Percentiles rank a stretch among this genome's conserved stretches.
Evolutionary conservation across 805 yeast genomes (phyloP).

Genomic region (Nakazawaea anatomiae): DNA sequence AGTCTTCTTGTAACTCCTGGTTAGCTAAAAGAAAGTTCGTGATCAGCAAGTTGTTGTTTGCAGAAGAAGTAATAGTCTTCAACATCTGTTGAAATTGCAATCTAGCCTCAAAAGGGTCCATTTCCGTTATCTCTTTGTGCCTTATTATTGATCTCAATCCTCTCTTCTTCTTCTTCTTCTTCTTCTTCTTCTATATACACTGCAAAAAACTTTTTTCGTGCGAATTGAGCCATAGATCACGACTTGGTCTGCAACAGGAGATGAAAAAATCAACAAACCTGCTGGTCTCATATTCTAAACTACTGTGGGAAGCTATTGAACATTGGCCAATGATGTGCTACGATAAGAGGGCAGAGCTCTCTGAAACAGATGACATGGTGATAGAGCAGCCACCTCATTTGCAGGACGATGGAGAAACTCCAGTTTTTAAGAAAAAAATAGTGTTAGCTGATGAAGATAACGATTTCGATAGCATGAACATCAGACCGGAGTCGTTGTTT

Average conservation of each 20-base stretch:
- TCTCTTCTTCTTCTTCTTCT: not conserved
- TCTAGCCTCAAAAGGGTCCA: slow-evolving; percentile 90
- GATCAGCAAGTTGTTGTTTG: slow-evolving; percentile 41
- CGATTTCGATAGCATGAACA: slow-evolving; percentile 17
- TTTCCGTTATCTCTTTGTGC: slow-evolving; percentile 18
- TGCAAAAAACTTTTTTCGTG: no score
- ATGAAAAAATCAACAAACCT: not conserved
- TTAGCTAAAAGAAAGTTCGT: slow-evolving; percentile 53
- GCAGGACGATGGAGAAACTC: slow-evolving; percentile 5
- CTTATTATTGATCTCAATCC: not conserved
- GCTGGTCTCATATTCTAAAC: no score
- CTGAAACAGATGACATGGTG: slow-evolving; percentile 8
- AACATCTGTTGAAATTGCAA: slow-evolving; percentile 67
- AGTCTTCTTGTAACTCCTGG: slow-evolving; percentile 57
- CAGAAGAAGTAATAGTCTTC: slow-evolving; percentile 59
- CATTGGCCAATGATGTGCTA: no score
- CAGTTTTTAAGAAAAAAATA: not conserved
- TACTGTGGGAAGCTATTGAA: no score
- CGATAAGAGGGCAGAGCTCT: slow-evolving; percentile 12
- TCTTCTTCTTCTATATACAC: no score
- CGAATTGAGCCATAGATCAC: no score
- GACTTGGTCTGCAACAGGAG: no score
- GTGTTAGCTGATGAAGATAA: slow-evolving; percentile 6
- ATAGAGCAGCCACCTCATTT: slow-evolving; percentile 20
- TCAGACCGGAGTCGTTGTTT: slow-evolving; percentile 42